Conservation (phyloP, 768 basidiomycete genomes). For the Leccinum incarnatum region DNA sequence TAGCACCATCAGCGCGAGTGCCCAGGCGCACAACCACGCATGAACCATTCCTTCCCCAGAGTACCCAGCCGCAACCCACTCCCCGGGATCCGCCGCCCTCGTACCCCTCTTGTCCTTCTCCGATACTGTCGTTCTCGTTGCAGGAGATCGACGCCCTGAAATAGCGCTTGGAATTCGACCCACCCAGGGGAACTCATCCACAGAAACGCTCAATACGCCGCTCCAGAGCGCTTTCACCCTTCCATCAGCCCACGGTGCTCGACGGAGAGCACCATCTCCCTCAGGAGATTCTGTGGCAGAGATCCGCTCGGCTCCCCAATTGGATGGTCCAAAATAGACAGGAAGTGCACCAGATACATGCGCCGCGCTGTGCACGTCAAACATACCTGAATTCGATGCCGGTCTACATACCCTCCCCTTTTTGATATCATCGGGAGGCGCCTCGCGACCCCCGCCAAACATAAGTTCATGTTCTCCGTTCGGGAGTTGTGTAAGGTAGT, state of each 20-base stretch:
- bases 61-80: constrained; percentile 73
- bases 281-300: constrained; percentile 11
- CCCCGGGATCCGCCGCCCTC: constrained; percentile 42
- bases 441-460: constrained; percentile 61
- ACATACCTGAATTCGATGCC: constrained; percentile 26
- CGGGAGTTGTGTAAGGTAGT: constrained; percentile 68
- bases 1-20: constrained; percentile 59
- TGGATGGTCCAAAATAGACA: constrained; percentile 47
- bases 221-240: constrained; percentile 60
- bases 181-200: constrained; percentile 67
- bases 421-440: constrained; percentile 7
- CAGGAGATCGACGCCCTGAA: constrained; percentile 39
- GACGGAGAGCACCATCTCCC: constrained; percentile 10
- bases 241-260: constrained; percentile 37
- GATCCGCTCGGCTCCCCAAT: constrained; percentile 43
- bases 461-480: constrained; percentile 49
- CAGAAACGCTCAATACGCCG: constrained; percentile 60
- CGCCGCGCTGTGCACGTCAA: constrained; percentile 36
- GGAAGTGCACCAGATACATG: constrained; percentile 51
- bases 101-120: constrained; percentile 1
- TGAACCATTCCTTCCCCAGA: constrained; percentile 74
- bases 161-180: constrained; percentile 54
- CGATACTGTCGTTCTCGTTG: neutral
- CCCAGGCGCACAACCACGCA: constrained; percentile 61
- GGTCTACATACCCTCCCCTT: constrained; percentile 20